A percentile compares a stretch with the other conserved stretches of the same genome.
These are phyloP conservation scores for Phaeosphaeria sp. DNA, from an alignment of 2,329 filamentous ascomycete species.

Conservation along the genomic window DNA sequence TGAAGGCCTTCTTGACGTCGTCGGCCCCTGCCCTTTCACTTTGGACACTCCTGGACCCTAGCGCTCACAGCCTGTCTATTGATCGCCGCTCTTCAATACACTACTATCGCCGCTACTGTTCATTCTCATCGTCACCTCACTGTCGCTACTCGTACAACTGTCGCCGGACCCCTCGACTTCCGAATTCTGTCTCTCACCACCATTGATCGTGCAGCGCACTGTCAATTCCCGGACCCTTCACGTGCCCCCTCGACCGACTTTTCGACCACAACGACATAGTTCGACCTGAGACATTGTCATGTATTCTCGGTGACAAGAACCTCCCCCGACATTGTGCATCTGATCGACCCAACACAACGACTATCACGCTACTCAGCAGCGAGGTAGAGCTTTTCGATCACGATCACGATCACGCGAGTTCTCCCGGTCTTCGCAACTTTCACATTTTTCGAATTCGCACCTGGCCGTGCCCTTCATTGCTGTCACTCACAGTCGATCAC, in stretches of 20 bases:
- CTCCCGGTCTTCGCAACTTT: conserved; percentile 11
- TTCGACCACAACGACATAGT: conserved; percentile 9
- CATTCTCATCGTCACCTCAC: conserved; percentile 4
- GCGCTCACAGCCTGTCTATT: conserved; percentile 9
- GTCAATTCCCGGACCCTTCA: conserved; percentile 11
- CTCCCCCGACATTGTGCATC: conserved; percentile 31
- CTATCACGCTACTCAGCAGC: conserved; percentile 22
- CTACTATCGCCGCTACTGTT: conserved; percentile 8
- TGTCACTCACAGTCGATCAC: conserved; percentile 11
- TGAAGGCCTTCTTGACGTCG: neutral
- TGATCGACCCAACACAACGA: conserved; percentile 10
- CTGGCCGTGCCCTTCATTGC: conserved; percentile 20
- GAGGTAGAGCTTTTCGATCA: conserved; percentile 11
- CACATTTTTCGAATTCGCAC: conserved; percentile 17
- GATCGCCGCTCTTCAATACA: conserved; percentile 7
- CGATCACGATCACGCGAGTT: conserved; percentile 10
- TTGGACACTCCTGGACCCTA: conserved; percentile 7
- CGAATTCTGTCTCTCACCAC: neutral
- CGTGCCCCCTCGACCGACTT: conserved; percentile 9
- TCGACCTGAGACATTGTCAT: conserved; percentile 30
- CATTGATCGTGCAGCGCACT: conserved; percentile 30
- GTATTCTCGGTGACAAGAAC: conserved; percentile 35
- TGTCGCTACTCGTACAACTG: conserved; percentile 7
- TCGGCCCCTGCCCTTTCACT: conserved; percentile 5
- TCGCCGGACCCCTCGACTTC: conserved; percentile 4